These are phyloP conservation scores for Myrica gale DNA, from an alignment of 306 rosid genomes.

Conservation along the genomic window DNA sequence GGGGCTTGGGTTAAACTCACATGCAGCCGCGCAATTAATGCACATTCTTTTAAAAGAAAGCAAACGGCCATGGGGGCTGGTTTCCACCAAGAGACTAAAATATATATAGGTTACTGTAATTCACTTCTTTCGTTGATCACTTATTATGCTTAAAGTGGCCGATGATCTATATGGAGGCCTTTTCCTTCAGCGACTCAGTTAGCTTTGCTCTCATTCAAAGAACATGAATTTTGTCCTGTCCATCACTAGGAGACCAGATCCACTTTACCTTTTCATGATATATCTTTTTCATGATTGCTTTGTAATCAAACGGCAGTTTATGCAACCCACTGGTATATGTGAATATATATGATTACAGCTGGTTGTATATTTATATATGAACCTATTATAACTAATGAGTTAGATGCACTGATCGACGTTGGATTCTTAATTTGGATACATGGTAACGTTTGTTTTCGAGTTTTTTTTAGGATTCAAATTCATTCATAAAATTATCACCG, in stretches of 20 bases:
- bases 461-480: too few species aligned
- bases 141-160: neutral
- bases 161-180: neutral
- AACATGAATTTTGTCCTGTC: neutral
- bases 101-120: neutral
- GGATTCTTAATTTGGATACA: neutral
- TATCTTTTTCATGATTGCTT: neutral
- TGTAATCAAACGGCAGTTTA: too few species aligned
- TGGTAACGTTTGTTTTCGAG: too few species aligned
- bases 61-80: neutral
- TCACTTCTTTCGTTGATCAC: neutral
- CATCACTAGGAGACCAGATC: neutral
- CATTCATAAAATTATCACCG: too few species aligned
- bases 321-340: too few species aligned
- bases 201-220: neutral
- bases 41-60: neutral
- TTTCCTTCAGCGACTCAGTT: neutral
- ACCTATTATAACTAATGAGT: neutral
- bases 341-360: neutral
- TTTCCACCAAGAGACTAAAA: conserved; percentile 2
- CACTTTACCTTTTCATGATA: neutral
- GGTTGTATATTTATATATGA: neutral
- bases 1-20: neutral
- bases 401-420: neutral
- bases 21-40: neutral